phyloP scores from a whole-genome alignment of 768 basidiomycete genomes.

The Lentinula aciculospora region DNA sequence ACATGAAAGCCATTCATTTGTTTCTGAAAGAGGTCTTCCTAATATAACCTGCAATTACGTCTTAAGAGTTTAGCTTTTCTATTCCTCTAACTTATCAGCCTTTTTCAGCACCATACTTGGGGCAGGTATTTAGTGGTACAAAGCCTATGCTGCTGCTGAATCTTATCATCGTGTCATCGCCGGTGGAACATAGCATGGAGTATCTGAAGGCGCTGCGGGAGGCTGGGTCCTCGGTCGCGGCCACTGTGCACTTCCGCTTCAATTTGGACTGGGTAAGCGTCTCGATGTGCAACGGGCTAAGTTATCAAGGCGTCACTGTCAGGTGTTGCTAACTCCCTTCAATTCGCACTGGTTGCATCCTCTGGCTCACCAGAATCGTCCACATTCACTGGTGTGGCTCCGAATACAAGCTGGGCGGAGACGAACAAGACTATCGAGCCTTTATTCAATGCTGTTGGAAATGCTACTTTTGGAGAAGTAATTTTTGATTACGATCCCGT shows the following conservation, averaged over 20 bases:
- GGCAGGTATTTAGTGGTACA: constrained; percentile 41
- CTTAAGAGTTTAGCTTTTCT: no score
- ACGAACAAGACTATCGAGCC: no score
- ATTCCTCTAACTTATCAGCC: constrained; percentile 3
- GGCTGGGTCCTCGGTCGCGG: constrained; percentile 47
- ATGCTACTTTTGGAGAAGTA: no score
- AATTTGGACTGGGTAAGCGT: constrained; percentile 40
- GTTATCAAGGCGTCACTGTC: no score
- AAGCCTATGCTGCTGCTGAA: constrained; percentile 35
- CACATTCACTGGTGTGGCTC: constrained; percentile 19
- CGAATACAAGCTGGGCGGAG: constrained; percentile 28
- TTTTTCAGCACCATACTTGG: constrained; percentile 22
- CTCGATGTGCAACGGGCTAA: constrained; percentile 36
- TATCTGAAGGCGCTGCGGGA: constrained; percentile 40
- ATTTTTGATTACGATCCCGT: no score
- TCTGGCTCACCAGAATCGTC: constrained; percentile 13
- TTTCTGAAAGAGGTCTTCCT: constrained; percentile 25
- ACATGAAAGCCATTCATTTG: constrained; percentile 27
- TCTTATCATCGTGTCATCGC: constrained; percentile 34
- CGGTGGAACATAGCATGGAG: constrained; percentile 34
- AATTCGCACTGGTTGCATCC: no score
- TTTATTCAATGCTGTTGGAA: no score
- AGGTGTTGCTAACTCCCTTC: neutral
- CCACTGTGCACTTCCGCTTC: constrained; percentile 30
- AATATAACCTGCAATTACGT: constrained; percentile 14